Base-by-base conservation (phyloP, 768 basidiomycete species). In the Trametes coccinea region DNA sequence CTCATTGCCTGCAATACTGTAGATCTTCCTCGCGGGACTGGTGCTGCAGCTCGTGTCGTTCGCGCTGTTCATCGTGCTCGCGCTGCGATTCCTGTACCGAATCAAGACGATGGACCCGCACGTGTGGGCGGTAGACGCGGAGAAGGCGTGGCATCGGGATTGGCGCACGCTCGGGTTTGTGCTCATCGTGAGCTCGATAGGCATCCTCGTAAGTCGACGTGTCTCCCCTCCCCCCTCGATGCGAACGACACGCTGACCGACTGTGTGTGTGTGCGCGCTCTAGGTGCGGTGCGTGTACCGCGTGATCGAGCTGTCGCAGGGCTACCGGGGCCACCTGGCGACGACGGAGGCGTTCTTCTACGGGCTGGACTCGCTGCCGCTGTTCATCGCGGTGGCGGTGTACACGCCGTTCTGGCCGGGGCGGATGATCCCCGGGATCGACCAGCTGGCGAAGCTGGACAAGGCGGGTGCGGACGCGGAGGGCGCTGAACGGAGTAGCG, bases 381-480 rank as follows among this genome's bases (percentile, higher is more conserved):
- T 90, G 7, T 80, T 86, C 61, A 69, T 90, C 34, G 86, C 87
- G 29, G 80, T 86, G 46, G 72, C 71, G 0, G 74, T 83, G 13
- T 89, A 87, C 66, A 74, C 82, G 16, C 67, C 76, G 13, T 84
- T 87, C 70, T 92, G 88, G 87, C 89, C 87, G 3, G 85, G 86
- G 5, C 71, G 80, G 63, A 82, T 83, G 67, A 84, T 85, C 30
- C 67, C 65, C 11, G 27, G n/a, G 10, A 61, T 64, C 40, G 63
- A 64, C 55, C 17, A 47, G 46, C 56, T 63, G 17, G 52, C 34
- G 45, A 53, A 53, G 37, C 10, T 49, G 45, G 56, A 58, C 39
- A 47, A 41, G 22, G 13, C 37, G 27, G 13, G 6, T 5, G 34
- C 52, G 9, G 5, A 16, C 6, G 34, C 52, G 9, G 5, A 16